Evolutionary conservation across 176 grass and related monocot genomes (phyloP).

Genomic region (Phragmites australis): DNA sequence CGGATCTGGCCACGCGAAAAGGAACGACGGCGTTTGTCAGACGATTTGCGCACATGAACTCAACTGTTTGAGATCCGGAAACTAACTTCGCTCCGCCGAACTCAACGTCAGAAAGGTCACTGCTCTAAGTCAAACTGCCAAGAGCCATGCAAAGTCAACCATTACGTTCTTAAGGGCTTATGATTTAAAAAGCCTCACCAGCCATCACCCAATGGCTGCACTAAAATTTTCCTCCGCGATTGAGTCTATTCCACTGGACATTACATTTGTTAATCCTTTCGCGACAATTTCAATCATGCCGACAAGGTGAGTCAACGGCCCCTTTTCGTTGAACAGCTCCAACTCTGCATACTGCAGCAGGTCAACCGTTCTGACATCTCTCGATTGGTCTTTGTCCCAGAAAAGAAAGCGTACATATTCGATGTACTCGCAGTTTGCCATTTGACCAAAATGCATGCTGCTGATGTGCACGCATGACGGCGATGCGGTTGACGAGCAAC

Average conservation of each 20-base stretch:
- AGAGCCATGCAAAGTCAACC: slow-evolving; percentile 9
- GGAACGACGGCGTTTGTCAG: background rate
- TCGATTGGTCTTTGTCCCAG: background rate
- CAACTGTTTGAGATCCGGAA: background rate
- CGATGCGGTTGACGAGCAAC: background rate
- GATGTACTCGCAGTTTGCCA: background rate
- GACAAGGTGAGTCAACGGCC: background rate
- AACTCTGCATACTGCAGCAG: background rate
- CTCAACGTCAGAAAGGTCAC: background rate
- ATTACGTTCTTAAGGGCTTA: background rate
- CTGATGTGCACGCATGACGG: slow-evolving; percentile 10
- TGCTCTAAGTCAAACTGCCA: background rate
- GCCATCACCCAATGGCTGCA: slow-evolving; percentile 24
- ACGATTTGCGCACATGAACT: slow-evolving; percentile 16
- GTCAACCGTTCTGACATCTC: slow-evolving; percentile 32
- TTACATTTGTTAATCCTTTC: slow-evolving; percentile 1
- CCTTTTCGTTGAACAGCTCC: slow-evolving; percentile 12
- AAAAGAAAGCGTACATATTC: background rate
- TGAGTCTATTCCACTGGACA: background rate
- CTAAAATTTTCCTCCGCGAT: background rate
- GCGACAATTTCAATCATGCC: background rate
- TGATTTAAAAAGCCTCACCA: background rate
- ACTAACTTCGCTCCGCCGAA: background rate
- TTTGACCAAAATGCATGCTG: background rate
- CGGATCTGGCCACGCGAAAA: background rate